Evolutionary conservation across 1,284 basidiomycete genomes (phyloP), one percentile per base, ranked within the genome.

Genomic region (Apiotrichum brassicae): DNA sequence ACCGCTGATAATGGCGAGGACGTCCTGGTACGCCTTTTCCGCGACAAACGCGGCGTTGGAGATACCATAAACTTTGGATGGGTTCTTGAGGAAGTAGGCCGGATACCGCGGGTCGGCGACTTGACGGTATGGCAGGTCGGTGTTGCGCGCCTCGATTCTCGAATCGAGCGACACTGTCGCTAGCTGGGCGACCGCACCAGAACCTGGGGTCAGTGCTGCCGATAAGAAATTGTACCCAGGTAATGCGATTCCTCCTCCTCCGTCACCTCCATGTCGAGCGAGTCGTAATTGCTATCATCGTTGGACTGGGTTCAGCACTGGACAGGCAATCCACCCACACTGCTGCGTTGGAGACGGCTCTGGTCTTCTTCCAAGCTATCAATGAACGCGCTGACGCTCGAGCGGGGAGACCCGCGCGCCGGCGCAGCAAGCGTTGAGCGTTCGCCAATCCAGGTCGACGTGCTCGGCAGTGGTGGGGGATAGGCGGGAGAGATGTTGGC

Each of bases 211-310:
- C 25, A 48, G 46, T 24, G n/a, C 20, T 22, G 12, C 18, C n/a
- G n/a, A n/a, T 11, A 19, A 19, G n/a, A 18, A 11, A 22, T 34
- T 4, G 18, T 32, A 59, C 58, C 58, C 3, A 60, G 51, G 43
- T 58, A 60, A 40, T 60, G 58, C 6, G 48, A 51, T 45, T 58
- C 58, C 41, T 60, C 58, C 38, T 49, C 49, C 20, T 59, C 55
- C 1, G 53, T 55, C 26, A 48, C 49, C 13, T 49, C 53, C 39
- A 55, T 44, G 30, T 57, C 56, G n/a, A 56, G 56, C 18, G 53
- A 60, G 23, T 40, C 39, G 49, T 58, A 58, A 23, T 43, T 34
- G 28, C 13, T 42, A 41, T 37, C 48, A 37, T 34, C 43, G 8
- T 46, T 37, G 20, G 9, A 11, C 45, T 46, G 16, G 3, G 13